Conservation (phyloP, 345 rosid species). For the Jatropha curcas region DNA sequence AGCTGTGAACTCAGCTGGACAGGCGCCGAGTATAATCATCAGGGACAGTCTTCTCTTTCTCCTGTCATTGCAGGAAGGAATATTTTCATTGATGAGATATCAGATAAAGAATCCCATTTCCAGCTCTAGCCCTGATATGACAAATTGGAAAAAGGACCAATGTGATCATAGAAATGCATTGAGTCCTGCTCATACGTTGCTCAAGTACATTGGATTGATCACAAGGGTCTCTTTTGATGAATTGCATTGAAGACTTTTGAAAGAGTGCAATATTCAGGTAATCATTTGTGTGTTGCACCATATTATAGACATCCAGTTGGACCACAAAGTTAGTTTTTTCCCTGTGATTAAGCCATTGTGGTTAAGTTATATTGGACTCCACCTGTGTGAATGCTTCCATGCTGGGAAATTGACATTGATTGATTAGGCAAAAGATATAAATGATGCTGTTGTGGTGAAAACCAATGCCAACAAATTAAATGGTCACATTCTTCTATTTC, state of each 20-base stretch:
- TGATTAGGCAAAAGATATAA: neutral
- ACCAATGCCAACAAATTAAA: neutral
- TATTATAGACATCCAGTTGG: neutral
- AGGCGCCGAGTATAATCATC: conserved; percentile 66
- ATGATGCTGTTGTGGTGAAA: neutral
- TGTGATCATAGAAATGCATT: conserved; percentile 63
- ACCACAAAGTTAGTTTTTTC: neutral
- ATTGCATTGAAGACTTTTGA: conserved; percentile 71
- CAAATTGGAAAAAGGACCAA: conserved; percentile 50
- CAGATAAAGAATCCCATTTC: conserved; percentile 47
- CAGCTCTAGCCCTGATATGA: conserved; percentile 63
- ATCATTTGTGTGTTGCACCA: neutral
- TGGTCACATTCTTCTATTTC: neutral
- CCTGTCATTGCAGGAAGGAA: conserved; percentile 56
- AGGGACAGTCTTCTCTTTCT: conserved; percentile 55
- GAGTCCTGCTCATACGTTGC: conserved; percentile 77
- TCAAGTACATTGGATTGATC: conserved; percentile 66
- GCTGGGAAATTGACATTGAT: neutral
- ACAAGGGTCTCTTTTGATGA: conserved; percentile 83
- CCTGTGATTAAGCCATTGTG: neutral
- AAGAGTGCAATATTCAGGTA: conserved; percentile 80
- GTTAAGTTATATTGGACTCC: neutral
- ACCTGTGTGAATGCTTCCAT: neutral
- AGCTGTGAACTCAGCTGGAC: conserved; percentile 77
- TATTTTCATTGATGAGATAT: conserved; percentile 48